phyloP scores from a whole-genome alignment of 176 grass and related monocot genomes.

The Chrysopogon serrulatus region DNA sequence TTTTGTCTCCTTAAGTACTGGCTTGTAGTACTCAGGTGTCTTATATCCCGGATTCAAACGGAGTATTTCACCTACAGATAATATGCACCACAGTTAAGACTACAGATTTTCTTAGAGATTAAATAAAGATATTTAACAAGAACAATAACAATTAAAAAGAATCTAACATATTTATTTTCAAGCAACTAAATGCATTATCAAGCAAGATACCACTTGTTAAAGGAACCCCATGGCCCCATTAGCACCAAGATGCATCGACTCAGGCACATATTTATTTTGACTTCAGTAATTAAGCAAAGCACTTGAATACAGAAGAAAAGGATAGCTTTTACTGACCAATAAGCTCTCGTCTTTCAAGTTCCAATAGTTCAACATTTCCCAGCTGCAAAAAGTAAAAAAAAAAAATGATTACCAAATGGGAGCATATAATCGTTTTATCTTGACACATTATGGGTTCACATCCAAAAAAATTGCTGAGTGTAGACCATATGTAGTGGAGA shows the following conservation, averaged over 20 bases:
- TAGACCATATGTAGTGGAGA: background rate
- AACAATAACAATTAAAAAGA: background rate
- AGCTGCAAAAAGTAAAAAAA: conserved; percentile 33
- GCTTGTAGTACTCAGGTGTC: conserved; percentile 76
- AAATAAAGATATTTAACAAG: background rate
- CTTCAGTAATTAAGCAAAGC: conserved; percentile 14
- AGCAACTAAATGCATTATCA: background rate
- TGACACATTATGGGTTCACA: background rate
- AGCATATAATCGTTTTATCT: background rate
- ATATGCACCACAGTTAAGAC: conserved; percentile 13
- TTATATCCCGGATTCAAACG: conserved; percentile 78
- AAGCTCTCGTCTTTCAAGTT: conserved; percentile 79
- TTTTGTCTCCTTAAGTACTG: conserved; percentile 81
- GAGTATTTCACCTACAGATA: conserved; percentile 77
- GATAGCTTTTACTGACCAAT: conserved; percentile 64
- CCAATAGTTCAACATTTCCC: conserved; percentile 52
- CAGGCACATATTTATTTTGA: background rate
- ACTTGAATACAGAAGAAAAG: conserved; percentile 24
- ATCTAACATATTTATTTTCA: background rate
- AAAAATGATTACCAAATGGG: conserved; percentile 8
- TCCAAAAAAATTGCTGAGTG: background rate
- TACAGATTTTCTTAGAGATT: background rate
- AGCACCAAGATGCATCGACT: conserved; percentile 10
- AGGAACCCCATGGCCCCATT: conserved; percentile 8
- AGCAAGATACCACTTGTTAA: background rate